Conservation (phyloP, 352 stramenopile species). For the Phytophthora sp. region DNA sequence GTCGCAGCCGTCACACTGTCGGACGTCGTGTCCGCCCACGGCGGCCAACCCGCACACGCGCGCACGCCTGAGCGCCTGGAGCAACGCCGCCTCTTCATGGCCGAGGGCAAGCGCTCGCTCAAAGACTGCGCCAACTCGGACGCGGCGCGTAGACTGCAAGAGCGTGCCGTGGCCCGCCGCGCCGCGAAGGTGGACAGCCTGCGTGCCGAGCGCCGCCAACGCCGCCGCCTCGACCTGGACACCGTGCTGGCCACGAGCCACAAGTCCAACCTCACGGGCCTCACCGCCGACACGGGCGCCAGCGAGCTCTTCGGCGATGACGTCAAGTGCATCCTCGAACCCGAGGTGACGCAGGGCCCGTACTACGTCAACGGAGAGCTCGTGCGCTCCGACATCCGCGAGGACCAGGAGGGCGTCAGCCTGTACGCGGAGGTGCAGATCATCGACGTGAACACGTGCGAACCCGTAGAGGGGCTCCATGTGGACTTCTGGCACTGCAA, state of each 20-base stretch:
- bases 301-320: conserved; percentile 25
- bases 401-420: too few relatives aligned
- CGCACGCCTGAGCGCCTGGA: conserved; percentile 3
- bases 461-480: too few relatives aligned
- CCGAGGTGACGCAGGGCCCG: conserved; percentile 24
- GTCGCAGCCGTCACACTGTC: neutral
- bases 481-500: too few relatives aligned
- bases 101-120: conserved; percentile 22
- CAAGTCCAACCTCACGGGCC: conserved; percentile 19
- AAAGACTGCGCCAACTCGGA: conserved; percentile 26
- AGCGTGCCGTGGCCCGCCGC: conserved; percentile 10
- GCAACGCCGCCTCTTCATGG: conserved; percentile 28
- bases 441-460: too few relatives aligned
- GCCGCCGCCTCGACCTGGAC: conserved; percentile 15
- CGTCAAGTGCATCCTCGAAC: conserved; percentile 30
- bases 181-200: conserved; percentile 12
- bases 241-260: conserved; percentile 23
- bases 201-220: conserved; percentile 9
- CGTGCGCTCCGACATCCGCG: too few relatives aligned
- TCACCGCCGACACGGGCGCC: conserved; percentile 8
- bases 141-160: conserved; percentile 8
- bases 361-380: too few relatives aligned
- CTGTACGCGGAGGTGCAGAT: too few relatives aligned
- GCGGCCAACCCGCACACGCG: conserved; percentile 1
- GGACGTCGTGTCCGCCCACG: neutral